These are phyloP conservation scores for Lichtheimia hyalospora DNA, from an alignment of 371 early-diverging fungal species.

Conservation along the genomic window DNA sequence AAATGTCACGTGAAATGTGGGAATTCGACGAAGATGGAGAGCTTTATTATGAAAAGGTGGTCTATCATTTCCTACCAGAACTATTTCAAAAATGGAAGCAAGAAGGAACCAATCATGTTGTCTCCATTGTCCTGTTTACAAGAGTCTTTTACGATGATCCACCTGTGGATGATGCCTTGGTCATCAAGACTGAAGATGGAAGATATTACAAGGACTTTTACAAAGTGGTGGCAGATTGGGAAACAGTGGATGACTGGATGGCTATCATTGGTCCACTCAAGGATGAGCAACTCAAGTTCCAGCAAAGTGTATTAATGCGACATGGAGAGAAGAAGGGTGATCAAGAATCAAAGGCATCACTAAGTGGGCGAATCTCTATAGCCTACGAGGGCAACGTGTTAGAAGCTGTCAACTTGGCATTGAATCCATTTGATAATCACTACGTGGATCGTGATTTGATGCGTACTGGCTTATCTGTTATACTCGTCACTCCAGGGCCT, in stretches of 20 bases:
- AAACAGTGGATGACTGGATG: constrained; percentile 86
- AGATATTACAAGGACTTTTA: constrained; percentile 89
- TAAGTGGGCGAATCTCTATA: constrained; percentile 69
- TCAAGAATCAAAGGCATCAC: constrained; percentile 39
- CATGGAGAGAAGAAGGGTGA: constrained; percentile 24
- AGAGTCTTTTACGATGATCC: constrained; percentile 77
- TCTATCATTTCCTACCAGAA: constrained; percentile 87
- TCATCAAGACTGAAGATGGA: constrained; percentile 53
- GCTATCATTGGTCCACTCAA: constrained; percentile 74
- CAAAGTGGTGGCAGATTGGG: constrained; percentile 93
- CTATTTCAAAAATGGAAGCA: constrained; percentile 88
- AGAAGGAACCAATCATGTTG: constrained; percentile 90
- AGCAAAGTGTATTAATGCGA: constrained; percentile 71
- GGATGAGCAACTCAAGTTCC: constrained; percentile 81
- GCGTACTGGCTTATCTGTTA: constrained; percentile 90
- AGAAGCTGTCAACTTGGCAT: constrained; percentile 93
- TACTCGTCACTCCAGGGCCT: constrained; percentile 87
- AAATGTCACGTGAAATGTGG: constrained; percentile 96
- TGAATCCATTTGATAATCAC: constrained; percentile 93
- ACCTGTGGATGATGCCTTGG: constrained; percentile 45
- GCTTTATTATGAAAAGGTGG: constrained; percentile 87
- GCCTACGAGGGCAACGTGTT: constrained; percentile 92
- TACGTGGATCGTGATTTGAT: constrained; percentile 92
- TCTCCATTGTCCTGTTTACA: constrained; percentile 91
- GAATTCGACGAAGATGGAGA: constrained; percentile 96